phyloP scores from a whole-genome alignment of 139 green algal species.

The Tetraselmis chui region DNA sequence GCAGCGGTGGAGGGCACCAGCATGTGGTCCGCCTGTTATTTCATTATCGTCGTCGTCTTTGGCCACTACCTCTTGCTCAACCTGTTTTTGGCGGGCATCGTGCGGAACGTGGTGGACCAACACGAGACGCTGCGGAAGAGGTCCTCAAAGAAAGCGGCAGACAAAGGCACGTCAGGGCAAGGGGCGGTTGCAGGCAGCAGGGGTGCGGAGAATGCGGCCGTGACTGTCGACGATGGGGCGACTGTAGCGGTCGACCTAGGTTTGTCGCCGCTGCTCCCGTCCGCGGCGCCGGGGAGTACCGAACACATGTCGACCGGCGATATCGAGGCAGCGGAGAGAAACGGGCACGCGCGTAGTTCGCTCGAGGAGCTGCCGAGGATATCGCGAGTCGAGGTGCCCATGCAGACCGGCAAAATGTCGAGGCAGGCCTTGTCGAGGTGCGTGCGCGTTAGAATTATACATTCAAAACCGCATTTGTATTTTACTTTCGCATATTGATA shows the following conservation, averaged over 20 bases:
- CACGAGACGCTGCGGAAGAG: not conserved
- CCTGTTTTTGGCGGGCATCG: slow-evolving; percentile 11
- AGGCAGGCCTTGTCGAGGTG: not conserved
- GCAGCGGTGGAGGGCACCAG: not conserved
- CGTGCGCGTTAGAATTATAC: no score
- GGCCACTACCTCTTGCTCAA: slow-evolving; percentile 15
- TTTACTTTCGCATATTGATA: no score
- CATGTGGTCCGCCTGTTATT: not conserved
- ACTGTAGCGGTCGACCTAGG: no score
- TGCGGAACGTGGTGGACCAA: not conserved
- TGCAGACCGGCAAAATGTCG: no score
- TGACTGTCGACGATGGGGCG: no score
- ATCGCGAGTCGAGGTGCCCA: no score
- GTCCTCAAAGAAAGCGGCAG: not conserved
- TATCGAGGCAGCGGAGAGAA: not conserved
- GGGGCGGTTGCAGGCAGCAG: no score
- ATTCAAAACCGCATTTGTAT: no score
- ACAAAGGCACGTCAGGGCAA: no score
- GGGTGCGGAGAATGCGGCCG: no score
- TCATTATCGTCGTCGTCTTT: slow-evolving; percentile 4
- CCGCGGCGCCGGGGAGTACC: not conserved
- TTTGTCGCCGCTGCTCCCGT: no score
- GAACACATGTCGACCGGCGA: not conserved
- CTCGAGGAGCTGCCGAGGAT: not conserved
- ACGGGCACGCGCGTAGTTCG: not conserved